Conservation (phyloP, 2,329 filamentous ascomycete genomes). For the Nigrospora osmanthi region DNA sequence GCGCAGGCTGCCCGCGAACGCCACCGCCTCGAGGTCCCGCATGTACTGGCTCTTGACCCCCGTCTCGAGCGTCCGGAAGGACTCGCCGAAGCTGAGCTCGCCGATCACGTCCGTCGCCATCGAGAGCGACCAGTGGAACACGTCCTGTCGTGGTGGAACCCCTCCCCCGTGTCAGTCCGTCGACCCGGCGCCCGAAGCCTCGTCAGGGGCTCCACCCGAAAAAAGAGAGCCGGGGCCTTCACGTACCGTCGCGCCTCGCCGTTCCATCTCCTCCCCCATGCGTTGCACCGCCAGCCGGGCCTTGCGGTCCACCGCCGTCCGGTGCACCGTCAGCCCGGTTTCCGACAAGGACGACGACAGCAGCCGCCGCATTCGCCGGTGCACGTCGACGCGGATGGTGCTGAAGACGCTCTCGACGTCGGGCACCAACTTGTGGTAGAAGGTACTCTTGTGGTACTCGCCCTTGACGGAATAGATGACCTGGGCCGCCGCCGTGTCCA, state of each 20-base stretch:
- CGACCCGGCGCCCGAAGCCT: too few species aligned
- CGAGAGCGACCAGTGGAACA: conserved; percentile 46
- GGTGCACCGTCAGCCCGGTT: conserved; percentile 20
- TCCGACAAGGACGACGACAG: conserved; percentile 32
- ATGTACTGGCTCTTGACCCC: conserved; percentile 32
- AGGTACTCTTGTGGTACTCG: conserved; percentile 18
- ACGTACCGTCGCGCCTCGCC: conserved; percentile 14
- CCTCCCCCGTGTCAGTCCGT: too few species aligned
- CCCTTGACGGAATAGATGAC: conserved; percentile 19
- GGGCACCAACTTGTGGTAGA: conserved; percentile 11
- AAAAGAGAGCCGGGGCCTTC: too few species aligned
- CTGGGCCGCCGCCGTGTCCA: conserved; percentile 12
- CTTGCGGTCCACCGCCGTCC: conserved; percentile 24
- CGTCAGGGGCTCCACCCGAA: too few species aligned
- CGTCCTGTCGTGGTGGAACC: too few species aligned
- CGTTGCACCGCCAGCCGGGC: conserved; percentile 29
- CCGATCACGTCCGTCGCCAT: conserved; percentile 47
- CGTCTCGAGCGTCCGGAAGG: conserved; percentile 38
- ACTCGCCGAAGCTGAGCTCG: conserved; percentile 46
- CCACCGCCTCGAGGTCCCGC: conserved; percentile 24
- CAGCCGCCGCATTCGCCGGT: conserved; percentile 31
- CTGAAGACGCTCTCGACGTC: conserved; percentile 27
- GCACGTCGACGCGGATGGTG: conserved; percentile 27
- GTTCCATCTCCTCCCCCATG: conserved; percentile 34
- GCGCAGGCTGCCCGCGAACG: conserved; percentile 12